Evolutionary conservation across 1,284 basidiomycete species (phyloP).

Genomic region (Tilletia caries): DNA sequence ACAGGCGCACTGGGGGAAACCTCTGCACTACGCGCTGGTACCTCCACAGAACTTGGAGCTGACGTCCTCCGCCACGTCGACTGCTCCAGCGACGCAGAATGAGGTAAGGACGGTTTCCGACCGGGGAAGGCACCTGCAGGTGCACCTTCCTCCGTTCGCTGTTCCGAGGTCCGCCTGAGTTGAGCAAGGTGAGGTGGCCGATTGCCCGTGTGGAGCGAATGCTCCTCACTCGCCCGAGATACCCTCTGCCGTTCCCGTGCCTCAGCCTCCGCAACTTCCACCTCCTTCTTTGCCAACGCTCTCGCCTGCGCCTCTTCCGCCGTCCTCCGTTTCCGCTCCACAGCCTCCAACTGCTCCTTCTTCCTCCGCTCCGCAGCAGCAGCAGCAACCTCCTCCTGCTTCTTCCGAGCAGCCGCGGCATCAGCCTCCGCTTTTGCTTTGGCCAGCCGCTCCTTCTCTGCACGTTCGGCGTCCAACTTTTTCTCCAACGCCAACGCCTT

Average conservation of each 20-base stretch:
- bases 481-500: slow-evolving; percentile 47
- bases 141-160: too few species aligned
- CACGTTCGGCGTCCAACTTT: slow-evolving; percentile 26
- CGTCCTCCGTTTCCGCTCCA: slow-evolving; percentile 22
- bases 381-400: slow-evolving; percentile 22
- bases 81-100: not conserved
- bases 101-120: not conserved
- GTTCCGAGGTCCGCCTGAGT: too few species aligned
- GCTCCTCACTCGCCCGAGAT: too few species aligned
- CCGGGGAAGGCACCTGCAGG: too few species aligned
- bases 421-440: slow-evolving; percentile 22
- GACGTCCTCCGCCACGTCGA: not conserved
- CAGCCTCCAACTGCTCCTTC: slow-evolving; percentile 18
- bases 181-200: too few species aligned
- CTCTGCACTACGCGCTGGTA: not conserved
- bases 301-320: slow-evolving; percentile 23
- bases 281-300: slow-evolving; percentile 7
- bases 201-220: too few species aligned
- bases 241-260: too few species aligned
- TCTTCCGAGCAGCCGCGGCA: slow-evolving; percentile 26
- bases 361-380: slow-evolving; percentile 18
- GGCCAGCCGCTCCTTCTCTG: slow-evolving; percentile 11
- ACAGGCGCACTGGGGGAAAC: not conserved
- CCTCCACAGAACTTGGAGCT: not conserved
- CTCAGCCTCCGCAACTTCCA: not conserved